phyloP scores from a whole-genome alignment of 495 filamentous ascomycete genomes.

The Xylaria nigripes region DNA sequence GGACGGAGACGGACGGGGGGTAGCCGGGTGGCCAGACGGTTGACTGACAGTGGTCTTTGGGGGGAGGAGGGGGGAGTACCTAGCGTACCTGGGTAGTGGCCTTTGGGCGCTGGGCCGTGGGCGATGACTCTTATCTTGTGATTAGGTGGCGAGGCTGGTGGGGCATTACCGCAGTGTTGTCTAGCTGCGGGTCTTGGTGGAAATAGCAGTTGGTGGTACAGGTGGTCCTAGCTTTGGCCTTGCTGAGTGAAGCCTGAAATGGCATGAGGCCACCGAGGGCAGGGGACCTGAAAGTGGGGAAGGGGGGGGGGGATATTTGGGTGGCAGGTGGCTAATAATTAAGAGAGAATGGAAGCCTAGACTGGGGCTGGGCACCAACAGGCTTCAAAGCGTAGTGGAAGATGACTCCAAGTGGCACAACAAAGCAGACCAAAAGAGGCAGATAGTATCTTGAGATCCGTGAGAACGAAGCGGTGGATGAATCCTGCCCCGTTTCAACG shows the following conservation, averaged over 20 bases:
- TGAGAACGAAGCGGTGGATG: slow-evolving; percentile 23
- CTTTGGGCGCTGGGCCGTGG: slow-evolving; percentile 28
- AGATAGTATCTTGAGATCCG: slow-evolving; percentile 8
- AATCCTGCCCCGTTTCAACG: slow-evolving; percentile 16
- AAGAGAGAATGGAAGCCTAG: slow-evolving; percentile 4
- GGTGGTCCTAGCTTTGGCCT: slow-evolving; percentile 7
- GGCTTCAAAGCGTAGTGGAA: slow-evolving; percentile 14
- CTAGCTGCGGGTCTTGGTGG: slow-evolving; percentile 24
- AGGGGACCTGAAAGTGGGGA: slow-evolving; percentile 2
- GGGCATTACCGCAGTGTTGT: slow-evolving; percentile 32
- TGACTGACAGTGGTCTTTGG: slow-evolving; percentile 22
- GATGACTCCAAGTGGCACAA: slow-evolving; percentile 36
- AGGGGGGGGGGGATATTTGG: too few species aligned
- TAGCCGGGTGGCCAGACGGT: slow-evolving; percentile 24
- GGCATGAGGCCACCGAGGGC: slow-evolving; percentile 1
- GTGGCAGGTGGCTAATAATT: slow-evolving; percentile 12
- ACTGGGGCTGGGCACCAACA: slow-evolving; percentile 10
- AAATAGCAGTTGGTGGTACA: slow-evolving; percentile 1
- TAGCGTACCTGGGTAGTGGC: slow-evolving; percentile 21
- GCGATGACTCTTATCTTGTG: slow-evolving; percentile 40
- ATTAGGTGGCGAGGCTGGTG: slow-evolving; percentile 32
- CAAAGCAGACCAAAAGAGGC: slow-evolving; percentile 17
- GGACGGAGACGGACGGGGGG: slow-evolving; percentile 18
- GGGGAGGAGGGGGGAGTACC: slow-evolving; percentile 5
- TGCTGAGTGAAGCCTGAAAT: slow-evolving; percentile 11